These are phyloP conservation scores for Mycogone perniciosa DNA, from an alignment of 2,329 filamentous ascomycete species.

Conservation along the genomic window DNA sequence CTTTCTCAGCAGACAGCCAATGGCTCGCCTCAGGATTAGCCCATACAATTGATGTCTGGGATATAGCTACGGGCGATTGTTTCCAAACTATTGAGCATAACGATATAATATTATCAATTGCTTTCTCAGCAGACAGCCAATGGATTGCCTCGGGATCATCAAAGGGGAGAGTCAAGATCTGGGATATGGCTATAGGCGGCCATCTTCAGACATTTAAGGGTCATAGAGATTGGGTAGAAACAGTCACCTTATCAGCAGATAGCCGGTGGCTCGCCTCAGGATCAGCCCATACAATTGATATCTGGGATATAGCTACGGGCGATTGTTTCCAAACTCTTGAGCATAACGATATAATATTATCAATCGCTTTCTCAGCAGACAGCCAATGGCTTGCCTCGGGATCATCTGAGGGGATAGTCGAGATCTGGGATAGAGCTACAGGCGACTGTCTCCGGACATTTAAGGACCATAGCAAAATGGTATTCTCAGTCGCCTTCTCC, in stretches of 20 bases:
- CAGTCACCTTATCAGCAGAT: neutral
- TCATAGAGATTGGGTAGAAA: neutral
- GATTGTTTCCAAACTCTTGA: conserved; percentile 3
- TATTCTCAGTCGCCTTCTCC: no score
- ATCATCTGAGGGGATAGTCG: neutral
- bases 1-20: neutral
- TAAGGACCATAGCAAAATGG: no score
- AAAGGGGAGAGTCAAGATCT: neutral
- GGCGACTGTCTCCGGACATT: no score
- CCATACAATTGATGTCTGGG: conserved; percentile 9
- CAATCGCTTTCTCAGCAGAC: no score
- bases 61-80: conserved; percentile 1
- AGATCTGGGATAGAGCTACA: neutral
- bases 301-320: conserved; percentile 5
- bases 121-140: neutral
- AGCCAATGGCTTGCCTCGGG: no score
- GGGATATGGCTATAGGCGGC: conserved; percentile 1
- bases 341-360: neutral
- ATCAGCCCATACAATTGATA: neutral
- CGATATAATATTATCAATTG: no score
- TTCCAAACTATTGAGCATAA: neutral
- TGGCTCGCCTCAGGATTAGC: neutral
- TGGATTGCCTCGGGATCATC: neutral
- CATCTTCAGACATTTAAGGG: neutral
- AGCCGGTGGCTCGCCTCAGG: neutral